These are phyloP conservation scores for Schwanniomyces polymorphus DNA, from an alignment of 805 yeast genomes.

Conservation along the genomic window DNA sequence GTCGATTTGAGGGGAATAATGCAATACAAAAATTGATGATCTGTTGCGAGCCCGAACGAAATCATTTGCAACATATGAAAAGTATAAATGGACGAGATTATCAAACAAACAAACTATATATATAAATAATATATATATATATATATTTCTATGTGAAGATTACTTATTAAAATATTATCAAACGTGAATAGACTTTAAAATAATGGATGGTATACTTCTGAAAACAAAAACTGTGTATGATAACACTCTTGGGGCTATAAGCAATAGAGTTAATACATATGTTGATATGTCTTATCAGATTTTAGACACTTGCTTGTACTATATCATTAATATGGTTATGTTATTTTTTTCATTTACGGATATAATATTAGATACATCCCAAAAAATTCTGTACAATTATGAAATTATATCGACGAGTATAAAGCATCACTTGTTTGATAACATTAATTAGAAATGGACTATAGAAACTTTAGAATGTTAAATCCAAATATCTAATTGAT, in stretches of 20 bases:
- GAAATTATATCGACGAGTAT: constrained; percentile 15
- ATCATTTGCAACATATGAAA: constrained; percentile 1
- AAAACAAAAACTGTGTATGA: neutral
- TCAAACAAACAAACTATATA: neutral
- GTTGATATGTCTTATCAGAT: constrained; percentile 5
- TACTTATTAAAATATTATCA: neutral
- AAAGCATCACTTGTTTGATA: constrained; percentile 22
- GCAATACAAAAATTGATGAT: neutral
- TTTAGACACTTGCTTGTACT: constrained; percentile 11
- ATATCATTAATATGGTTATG: constrained; percentile 11
- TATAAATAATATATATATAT: neutral
- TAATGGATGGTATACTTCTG: neutral
- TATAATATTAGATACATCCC: constrained; percentile 13
- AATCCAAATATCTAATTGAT: no score
- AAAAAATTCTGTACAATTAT: constrained; percentile 16
- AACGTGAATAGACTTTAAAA: neutral
- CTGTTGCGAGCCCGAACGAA: neutral
- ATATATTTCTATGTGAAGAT: neutral
- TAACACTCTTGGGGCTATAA: neutral
- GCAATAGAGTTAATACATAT: neutral
- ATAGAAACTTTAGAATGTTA: no score
- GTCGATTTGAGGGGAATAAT: neutral
- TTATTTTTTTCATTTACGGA: constrained; percentile 13
- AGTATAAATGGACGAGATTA: neutral
- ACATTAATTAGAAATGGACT: constrained; percentile 15